These are phyloP conservation scores for Malassezia equina DNA, from an alignment of 1,284 basidiomycete genomes.

Conservation along the genomic window DNA sequence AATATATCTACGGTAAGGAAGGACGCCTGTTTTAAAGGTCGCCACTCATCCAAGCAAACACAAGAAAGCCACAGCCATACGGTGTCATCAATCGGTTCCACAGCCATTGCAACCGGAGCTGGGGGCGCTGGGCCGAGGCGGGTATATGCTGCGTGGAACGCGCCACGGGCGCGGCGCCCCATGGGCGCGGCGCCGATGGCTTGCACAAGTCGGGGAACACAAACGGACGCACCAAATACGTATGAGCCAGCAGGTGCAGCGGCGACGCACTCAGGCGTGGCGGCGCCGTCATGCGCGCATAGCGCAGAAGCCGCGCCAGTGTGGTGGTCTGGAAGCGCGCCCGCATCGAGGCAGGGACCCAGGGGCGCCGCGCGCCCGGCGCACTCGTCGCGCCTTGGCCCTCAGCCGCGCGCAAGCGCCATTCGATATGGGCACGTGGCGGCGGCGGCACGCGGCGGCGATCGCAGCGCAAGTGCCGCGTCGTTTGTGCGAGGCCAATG, in stretches of 20 bases:
- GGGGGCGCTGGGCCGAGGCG: background rate
- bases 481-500: conserved; percentile 1
- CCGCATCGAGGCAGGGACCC: no score
- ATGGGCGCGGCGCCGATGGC: conserved; percentile 10
- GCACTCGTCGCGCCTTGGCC: background rate
- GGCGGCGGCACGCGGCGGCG: conserved; percentile 2
- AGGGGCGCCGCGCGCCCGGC: background rate
- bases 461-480: conserved; percentile 6
- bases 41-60: conserved; percentile 44
- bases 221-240: conserved; percentile 13
- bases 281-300: conserved; percentile 14
- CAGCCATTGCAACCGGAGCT: background rate
- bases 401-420: background rate
- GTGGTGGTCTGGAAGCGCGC: background rate
- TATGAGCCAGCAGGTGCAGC: conserved; percentile 7
- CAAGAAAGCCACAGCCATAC: conserved; percentile 42
- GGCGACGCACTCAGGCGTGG: background rate
- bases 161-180: conserved; percentile 11
- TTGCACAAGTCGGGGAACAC: conserved; percentile 12
- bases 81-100: conserved; percentile 18
- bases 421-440: background rate
- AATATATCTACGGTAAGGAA: conserved; percentile 21
- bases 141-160: background rate
- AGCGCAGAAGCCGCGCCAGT: conserved; percentile 3
- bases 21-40: conserved; percentile 24